These are phyloP conservation scores for Boletus sp. DNA, from an alignment of 768 basidiomycete species.

Conservation along the genomic window DNA sequence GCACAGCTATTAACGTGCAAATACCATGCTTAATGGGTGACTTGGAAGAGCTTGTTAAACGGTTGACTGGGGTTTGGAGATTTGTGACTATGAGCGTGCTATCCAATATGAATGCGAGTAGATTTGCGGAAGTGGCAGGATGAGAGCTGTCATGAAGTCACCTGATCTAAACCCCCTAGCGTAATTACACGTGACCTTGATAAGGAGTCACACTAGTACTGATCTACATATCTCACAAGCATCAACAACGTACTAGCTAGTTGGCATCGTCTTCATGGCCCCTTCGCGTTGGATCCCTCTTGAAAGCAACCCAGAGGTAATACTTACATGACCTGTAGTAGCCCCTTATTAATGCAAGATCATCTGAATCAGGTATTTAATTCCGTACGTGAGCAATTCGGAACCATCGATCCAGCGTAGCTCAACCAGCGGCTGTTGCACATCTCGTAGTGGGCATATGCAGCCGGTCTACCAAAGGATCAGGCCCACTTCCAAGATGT, in stretches of 20 bases:
- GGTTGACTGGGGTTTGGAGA: background rate
- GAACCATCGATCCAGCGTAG: background rate
- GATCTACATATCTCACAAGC: background rate
- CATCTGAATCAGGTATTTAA: constrained; percentile 29
- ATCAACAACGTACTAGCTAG: background rate
- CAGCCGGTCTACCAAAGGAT: constrained; percentile 56
- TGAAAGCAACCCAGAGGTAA: constrained; percentile 69
- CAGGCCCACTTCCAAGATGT: constrained; percentile 63
- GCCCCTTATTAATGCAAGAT: constrained; percentile 4
- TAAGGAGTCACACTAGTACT: background rate
- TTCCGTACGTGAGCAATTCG: constrained; percentile 17
- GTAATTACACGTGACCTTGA: background rate
- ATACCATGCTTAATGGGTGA: background rate
- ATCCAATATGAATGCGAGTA: background rate
- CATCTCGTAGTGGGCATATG: constrained; percentile 60
- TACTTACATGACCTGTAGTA: background rate
- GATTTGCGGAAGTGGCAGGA: background rate
- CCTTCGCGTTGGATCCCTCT: constrained; percentile 69
- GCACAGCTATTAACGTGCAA: background rate
- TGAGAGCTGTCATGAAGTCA: background rate
- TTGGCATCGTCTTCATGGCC: constrained; percentile 15
- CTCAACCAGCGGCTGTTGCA: background rate
- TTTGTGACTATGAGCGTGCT: no score
- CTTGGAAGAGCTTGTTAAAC: background rate
- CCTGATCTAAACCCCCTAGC: background rate